These are phyloP conservation scores for Tylopilus subfusipes DNA, from an alignment of 768 basidiomycete genomes.

Conservation along the genomic window DNA sequence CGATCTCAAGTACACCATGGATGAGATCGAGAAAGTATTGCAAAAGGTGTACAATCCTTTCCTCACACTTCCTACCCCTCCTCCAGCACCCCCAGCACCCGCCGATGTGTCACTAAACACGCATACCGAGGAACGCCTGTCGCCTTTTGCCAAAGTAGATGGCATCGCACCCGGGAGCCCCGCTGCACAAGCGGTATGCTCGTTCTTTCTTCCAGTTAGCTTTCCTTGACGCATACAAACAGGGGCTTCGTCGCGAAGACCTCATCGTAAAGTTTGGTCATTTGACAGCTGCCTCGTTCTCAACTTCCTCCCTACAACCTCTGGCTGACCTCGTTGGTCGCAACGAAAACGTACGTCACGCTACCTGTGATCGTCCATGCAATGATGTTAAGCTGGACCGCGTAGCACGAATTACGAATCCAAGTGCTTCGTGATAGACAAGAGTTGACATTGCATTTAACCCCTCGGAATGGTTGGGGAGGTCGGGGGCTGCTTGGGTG, in stretches of 20 bases:
- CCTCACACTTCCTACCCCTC: constrained; percentile 1
- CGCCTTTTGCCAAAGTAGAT: constrained; percentile 79
- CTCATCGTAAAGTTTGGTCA: constrained; percentile 71
- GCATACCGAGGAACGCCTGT: constrained; percentile 12
- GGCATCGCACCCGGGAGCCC: constrained; percentile 79
- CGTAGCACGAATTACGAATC: constrained; percentile 57
- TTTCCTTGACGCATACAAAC: constrained; percentile 1
- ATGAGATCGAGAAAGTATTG: constrained; percentile 63
- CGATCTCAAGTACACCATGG: constrained; percentile 64
- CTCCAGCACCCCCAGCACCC: constrained; percentile 12
- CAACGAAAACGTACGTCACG: constrained; percentile 67
- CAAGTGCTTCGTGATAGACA: constrained; percentile 52
- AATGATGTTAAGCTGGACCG: neutral
- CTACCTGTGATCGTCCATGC: neutral
- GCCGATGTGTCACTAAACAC: constrained; percentile 22
- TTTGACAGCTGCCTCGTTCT: constrained; percentile 53
- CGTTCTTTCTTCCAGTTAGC: neutral
- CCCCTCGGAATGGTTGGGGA: constrained; percentile 77
- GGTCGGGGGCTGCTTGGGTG: constrained; percentile 84
- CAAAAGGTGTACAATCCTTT: constrained; percentile 62
- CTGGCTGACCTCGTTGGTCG: constrained; percentile 70
- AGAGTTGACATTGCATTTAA: constrained; percentile 50
- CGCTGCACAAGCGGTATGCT: constrained; percentile 72
- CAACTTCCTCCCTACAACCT: constrained; percentile 55
- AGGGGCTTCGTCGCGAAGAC: constrained; percentile 72